Evolutionary conservation across 208 protist genomes (phyloP).

Genomic region (Wallacemonas rigidus): DNA sequence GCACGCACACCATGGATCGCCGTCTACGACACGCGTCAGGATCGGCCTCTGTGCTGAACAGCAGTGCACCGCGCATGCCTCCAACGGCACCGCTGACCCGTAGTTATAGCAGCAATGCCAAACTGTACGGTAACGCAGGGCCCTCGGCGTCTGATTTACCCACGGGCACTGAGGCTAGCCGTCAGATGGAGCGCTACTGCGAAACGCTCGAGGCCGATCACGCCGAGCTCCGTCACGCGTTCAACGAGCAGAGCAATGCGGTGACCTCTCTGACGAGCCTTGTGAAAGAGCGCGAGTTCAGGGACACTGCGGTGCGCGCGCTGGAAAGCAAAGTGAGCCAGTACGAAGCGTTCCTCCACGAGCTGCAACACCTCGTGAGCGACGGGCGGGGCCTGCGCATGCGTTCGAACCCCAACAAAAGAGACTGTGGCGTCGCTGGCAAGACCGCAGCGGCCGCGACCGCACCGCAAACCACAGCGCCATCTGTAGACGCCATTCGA

Average conservation of each 20-base stretch:
- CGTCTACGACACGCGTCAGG: conserved; percentile 5
- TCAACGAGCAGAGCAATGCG: conserved; percentile 28
- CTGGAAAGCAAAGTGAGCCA: conserved; percentile 30
- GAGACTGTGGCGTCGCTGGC: too few species aligned
- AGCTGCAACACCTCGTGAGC: conserved; percentile 26
- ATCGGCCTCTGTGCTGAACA: conserved; percentile 1
- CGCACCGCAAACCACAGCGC: background rate
- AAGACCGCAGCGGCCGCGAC: too few species aligned
- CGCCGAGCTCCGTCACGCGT: conserved; percentile 25
- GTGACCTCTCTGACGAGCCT: conserved; percentile 27
- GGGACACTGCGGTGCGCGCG: conserved; percentile 19
- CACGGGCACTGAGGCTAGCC: conserved; percentile 10
- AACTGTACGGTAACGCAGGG: conserved; percentile 10
- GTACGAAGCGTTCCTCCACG: conserved; percentile 35
- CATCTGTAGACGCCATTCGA: conserved; percentile 41
- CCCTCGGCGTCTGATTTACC: background rate
- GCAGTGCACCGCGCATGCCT: conserved; percentile 4
- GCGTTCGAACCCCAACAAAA: conserved; percentile 8
- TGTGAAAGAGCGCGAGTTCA: conserved; percentile 34
- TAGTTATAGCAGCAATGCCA: conserved; percentile 11
- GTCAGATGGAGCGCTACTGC: conserved; percentile 41
- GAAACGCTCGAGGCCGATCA: conserved; percentile 42
- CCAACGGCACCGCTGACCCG: conserved; percentile 6
- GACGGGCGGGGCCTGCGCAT: conserved; percentile 24
- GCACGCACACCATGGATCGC: conserved; percentile 7